These are phyloP conservation scores for Periconia sp. DNA, from an alignment of 2,329 filamentous ascomycete species.

Conservation along the genomic window DNA sequence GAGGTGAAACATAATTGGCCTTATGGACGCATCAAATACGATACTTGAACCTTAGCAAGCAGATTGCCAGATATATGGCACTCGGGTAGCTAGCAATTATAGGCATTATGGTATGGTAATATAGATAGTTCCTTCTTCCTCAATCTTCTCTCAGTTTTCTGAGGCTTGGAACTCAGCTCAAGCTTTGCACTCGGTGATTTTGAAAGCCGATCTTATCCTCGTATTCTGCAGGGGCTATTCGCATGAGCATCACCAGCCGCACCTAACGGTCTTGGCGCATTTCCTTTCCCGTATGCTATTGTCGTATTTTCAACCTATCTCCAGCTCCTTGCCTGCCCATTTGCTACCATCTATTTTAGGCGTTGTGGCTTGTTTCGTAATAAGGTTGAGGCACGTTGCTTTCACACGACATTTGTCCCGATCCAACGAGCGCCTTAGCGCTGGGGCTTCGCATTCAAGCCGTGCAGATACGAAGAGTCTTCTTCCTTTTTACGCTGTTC, in stretches of 20 bases:
- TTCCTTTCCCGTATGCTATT: neutral
- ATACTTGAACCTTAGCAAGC: too few species aligned
- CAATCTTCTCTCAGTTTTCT: too few species aligned
- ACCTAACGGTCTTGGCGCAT: neutral
- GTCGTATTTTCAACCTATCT: neutral
- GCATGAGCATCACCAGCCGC: neutral
- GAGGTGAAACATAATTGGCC: too few species aligned
- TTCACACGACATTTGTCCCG: neutral
- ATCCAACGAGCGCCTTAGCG: neutral
- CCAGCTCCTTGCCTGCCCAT: neutral
- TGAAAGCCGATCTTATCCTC: neutral
- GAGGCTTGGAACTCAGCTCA: too few species aligned
- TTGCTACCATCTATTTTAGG: neutral
- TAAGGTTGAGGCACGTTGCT: neutral
- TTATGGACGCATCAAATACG: too few species aligned
- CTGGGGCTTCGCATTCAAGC: neutral
- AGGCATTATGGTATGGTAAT: too few species aligned
- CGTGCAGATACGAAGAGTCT: conserved; percentile 1
- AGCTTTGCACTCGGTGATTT: too few species aligned
- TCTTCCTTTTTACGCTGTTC: neutral
- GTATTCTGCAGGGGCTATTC: neutral
- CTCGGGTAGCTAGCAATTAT: too few species aligned
- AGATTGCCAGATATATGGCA: too few species aligned
- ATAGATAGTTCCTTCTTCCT: too few species aligned
- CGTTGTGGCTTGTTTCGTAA: neutral